phyloP scores from a whole-genome alignment of 257 asterid genomes.

The Nicotiana noctiflora region DNA sequence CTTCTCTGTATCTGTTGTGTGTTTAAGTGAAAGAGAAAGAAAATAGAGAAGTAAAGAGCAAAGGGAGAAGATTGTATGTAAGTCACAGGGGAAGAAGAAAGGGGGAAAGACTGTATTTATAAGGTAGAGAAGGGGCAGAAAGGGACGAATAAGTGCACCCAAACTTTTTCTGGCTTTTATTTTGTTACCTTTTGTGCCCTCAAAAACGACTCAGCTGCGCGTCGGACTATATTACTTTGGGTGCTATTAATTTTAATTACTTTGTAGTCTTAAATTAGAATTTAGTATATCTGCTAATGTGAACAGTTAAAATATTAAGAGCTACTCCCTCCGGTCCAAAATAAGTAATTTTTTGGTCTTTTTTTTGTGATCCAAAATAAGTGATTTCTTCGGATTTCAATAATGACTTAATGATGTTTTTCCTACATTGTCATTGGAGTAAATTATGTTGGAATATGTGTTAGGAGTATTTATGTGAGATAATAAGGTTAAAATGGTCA shows the following conservation, averaged over 20 bases:
- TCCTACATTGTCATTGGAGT: too few relatives aligned
- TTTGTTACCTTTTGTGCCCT: constrained; percentile 20
- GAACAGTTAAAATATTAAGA: neutral
- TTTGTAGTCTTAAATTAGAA: neutral
- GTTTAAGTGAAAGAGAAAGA: neutral
- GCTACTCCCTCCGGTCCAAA: too few relatives aligned
- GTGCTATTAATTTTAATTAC: neutral
- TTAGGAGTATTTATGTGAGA: too few relatives aligned
- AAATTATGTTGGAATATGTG: too few relatives aligned
- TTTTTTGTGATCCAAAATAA: too few relatives aligned
- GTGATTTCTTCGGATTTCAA: too few relatives aligned
- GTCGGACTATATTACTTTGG: neutral
- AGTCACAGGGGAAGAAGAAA: constrained; percentile 19
- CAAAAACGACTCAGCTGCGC: constrained; percentile 12
- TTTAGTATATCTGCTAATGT: neutral
- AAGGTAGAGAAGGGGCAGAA: constrained; percentile 34
- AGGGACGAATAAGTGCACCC: constrained; percentile 26
- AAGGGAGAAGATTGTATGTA: neutral
- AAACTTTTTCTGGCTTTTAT: constrained; percentile 26
- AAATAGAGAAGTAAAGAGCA: neutral
- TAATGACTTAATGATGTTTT: too few relatives aligned
- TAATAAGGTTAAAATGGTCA: too few relatives aligned
- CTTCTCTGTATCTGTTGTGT: neutral
- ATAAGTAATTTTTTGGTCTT: too few relatives aligned
- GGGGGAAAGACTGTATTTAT: constrained; percentile 41